Evolutionary conservation across 805 yeast genomes (phyloP).

Genomic region (Spathaspora passalidarum): DNA sequence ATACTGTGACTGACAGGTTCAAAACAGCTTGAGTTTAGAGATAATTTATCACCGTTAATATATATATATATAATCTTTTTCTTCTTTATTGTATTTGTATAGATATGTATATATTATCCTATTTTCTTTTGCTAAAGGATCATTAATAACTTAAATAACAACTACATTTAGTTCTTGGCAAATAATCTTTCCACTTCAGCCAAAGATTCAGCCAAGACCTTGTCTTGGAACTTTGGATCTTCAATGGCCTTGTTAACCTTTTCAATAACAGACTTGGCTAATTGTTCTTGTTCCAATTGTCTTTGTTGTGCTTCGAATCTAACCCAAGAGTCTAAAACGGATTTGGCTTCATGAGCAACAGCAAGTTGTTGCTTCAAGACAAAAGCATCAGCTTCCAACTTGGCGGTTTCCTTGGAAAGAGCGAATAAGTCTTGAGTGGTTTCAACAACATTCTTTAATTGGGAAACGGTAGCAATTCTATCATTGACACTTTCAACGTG

Average conservation of each 20-base stretch:
- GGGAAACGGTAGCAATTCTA: slow-evolving; percentile 84
- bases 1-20: slow-evolving; percentile 7
- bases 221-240: slow-evolving; percentile 91
- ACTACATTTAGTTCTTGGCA: slow-evolving; percentile 39
- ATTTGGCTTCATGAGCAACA: slow-evolving; percentile 85
- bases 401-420: slow-evolving; percentile 94
- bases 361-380: slow-evolving; percentile 90
- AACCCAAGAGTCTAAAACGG: slow-evolving; percentile 98
- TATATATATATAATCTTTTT: too few species aligned
- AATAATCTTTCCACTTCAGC: slow-evolving; percentile 88
- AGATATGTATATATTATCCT: background rate
- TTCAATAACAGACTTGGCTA: slow-evolving; percentile 79
- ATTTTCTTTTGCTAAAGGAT: too few species aligned
- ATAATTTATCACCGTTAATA: background rate
- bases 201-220: slow-evolving; percentile 84
- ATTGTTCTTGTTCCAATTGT: slow-evolving; percentile 92
- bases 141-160: background rate
- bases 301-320: slow-evolving; percentile 96
- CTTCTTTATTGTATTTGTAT: background rate
- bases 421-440: slow-evolving; percentile 91
- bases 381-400: slow-evolving; percentile 90
- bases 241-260: slow-evolving; percentile 83
- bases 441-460: slow-evolving; percentile 86
- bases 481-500: slow-evolving; percentile 92
- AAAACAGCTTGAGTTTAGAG: background rate